phyloP scores from a whole-genome alignment of 371 early-diverging fungal species.

The Batrachochytrium dendrobatidis region DNA sequence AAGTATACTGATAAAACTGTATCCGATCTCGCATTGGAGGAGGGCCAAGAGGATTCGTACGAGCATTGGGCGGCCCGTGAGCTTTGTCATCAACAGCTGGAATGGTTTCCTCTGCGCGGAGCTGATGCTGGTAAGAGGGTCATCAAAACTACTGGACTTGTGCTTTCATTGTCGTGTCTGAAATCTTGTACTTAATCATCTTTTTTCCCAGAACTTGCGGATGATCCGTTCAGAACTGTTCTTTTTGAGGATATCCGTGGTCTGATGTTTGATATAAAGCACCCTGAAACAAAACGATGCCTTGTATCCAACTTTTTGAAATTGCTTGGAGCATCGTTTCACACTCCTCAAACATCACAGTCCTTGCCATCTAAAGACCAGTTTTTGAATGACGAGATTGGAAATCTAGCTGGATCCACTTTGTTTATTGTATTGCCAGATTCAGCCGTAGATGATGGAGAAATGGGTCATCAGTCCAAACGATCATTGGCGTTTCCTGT shows the following conservation, averaged over 20 bases:
- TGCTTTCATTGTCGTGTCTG: not conserved
- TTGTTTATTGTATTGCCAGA: slow-evolving; percentile 21
- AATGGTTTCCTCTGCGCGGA: slow-evolving; percentile 17
- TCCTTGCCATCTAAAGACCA: slow-evolving; percentile 44
- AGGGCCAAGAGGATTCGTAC: no score
- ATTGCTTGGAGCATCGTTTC: slow-evolving; percentile 48
- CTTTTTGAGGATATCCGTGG: slow-evolving; percentile 63
- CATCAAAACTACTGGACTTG: no score
- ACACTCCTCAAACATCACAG: slow-evolving; percentile 45
- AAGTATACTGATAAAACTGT: no score
- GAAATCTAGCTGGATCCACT: slow-evolving; percentile 11
- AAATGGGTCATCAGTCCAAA: not conserved
- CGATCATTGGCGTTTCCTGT: not conserved
- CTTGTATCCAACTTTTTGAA: slow-evolving; percentile 48
- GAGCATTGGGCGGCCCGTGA: slow-evolving; percentile 16
- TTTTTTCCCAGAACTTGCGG: slow-evolving; percentile 30
- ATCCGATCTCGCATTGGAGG: no score
- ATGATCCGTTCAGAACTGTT: slow-evolving; percentile 64
- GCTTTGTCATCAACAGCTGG: slow-evolving; percentile 16
- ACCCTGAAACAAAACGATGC: slow-evolving; percentile 13
- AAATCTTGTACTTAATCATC: not conserved
- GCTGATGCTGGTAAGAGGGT: not conserved
- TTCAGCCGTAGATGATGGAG: slow-evolving; percentile 11
- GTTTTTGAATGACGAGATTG: slow-evolving; percentile 47
- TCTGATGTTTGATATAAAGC: slow-evolving; percentile 49